Percentiles rank a stretch among this genome's conserved stretches.
Evolutionary conservation across 2,329 filamentous ascomycete genomes (phyloP).

Genomic region (Hawksworthiomyces lignivorus): DNA sequence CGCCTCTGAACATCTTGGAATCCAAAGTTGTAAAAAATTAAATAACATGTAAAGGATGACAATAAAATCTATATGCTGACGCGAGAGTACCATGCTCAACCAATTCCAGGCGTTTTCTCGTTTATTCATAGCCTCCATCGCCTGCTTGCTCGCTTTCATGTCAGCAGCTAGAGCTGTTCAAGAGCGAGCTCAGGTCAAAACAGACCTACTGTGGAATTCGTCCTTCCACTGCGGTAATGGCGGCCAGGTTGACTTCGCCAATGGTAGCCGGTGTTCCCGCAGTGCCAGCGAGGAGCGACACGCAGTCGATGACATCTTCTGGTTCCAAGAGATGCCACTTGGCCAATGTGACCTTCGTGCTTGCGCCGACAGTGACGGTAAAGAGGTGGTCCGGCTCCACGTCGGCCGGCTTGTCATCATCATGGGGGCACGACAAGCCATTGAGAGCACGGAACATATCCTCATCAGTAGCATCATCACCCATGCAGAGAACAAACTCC

Average conservation of each 20-base stretch:
- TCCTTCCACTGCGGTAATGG: slow-evolving; percentile 46
- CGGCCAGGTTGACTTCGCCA: slow-evolving; percentile 49
- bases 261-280: slow-evolving; percentile 25
- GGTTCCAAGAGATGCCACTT: slow-evolving; percentile 87
- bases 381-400: slow-evolving; percentile 64
- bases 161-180: no score
- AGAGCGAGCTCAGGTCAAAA: no score
- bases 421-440: slow-evolving; percentile 33
- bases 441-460: slow-evolving; percentile 87
- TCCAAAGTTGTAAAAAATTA: no score
- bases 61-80: no score
- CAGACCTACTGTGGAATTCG: no score
- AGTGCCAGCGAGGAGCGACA: slow-evolving; percentile 47
- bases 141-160: no score
- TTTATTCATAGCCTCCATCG: no score
- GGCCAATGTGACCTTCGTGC: slow-evolving; percentile 84
- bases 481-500: slow-evolving; percentile 83
- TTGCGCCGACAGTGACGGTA: slow-evolving; percentile 84
- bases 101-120: no score
- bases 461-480: slow-evolving; percentile 96
- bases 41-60: no score
- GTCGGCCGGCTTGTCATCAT: slow-evolving; percentile 35
- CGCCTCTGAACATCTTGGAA: no score
- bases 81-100: no score
- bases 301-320: slow-evolving; percentile 70